phyloP scores from a whole-genome alignment of 2,329 filamentous ascomycete genomes.

The Thermochaetoides dissita region DNA sequence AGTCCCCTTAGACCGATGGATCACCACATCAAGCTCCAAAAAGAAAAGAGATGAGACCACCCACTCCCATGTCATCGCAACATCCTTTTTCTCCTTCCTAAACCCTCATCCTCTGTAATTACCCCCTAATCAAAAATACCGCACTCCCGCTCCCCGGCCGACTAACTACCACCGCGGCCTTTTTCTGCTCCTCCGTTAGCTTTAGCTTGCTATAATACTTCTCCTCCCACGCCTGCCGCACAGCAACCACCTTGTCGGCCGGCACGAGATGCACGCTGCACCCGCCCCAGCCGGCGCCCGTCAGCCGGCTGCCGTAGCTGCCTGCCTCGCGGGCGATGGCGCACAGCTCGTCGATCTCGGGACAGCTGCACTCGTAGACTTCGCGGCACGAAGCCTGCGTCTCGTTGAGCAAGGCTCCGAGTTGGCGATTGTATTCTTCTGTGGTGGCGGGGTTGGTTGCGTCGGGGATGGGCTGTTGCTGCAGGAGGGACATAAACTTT shows the following conservation, averaged over 20 bases:
- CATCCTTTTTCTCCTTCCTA: too few relatives aligned
- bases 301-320: conserved; percentile 71
- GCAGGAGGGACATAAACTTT: conserved; percentile 67
- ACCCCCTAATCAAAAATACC: conserved; percentile 27
- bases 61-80: too few relatives aligned
- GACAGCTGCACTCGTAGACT: conserved; percentile 80
- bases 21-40: too few relatives aligned
- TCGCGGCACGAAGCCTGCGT: conserved; percentile 81
- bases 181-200: conserved; percentile 55
- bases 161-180: conserved; percentile 74
- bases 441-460: conserved; percentile 30
- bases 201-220: conserved; percentile 67
- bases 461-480: conserved; percentile 27
- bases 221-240: conserved; percentile 62
- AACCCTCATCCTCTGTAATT: too few relatives aligned
- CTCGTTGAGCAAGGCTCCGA: conserved; percentile 76
- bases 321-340: conserved; percentile 63
- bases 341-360: conserved; percentile 84
- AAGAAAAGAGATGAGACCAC: too few relatives aligned
- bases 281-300: conserved; percentile 92
- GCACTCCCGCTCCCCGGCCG: conserved; percentile 66
- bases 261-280: conserved; percentile 91
- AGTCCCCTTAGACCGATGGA: too few relatives aligned
- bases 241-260: conserved; percentile 61
- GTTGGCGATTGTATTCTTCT: conserved; percentile 45